Base-by-base conservation (phyloP, 2,329 filamentous ascomycete genomes). In the Zymoseptoria brevis region DNA sequence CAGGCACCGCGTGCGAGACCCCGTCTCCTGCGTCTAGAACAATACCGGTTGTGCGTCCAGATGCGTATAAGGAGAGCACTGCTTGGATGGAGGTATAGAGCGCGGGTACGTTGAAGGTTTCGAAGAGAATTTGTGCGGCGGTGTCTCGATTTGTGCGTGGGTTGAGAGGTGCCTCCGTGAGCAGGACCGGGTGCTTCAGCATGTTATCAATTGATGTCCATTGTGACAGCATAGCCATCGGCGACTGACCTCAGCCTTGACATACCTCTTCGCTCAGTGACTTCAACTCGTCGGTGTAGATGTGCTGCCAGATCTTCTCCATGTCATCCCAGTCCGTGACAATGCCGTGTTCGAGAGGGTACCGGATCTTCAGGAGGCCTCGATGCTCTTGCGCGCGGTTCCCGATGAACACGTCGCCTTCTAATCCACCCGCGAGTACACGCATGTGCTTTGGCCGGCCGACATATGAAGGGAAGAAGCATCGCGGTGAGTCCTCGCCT, bases 241-340 rank as follows among this genome's bases (percentile, higher is more conserved):
- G 30, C 24, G 56, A 64, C 60, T 61, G 61, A 66, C 59, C 62
- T 67, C 60, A 62, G 60, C 60, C 60, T 61, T 56, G 19, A 68
- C 68, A 65, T 75, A 92, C 89, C 83, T 99, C 94, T 82, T 99
- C 94, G 75, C 92, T 96, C 72, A 96, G 81, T 54, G 93, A 96
- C 80, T 96, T 97, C 69, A 99, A 76, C 64, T 95, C 94, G 72
- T 96, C 93, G 59, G 89, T 89, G 74, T 97, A 99, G 56, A 99
- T 91, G 72, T 96, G 94, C 70, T 95, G 89, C 94, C 94, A 99
- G 77, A 99, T 99, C 78, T 90, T 87, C 80, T 99, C 94, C 94
- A 99, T 99, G 73, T 99, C 94, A 73, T 97, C 94, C 94, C 94
- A 99, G 76, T 99, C 91, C 67, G 94, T 99, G 64, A 99, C 94